Evolutionary conservation across 2,329 filamentous ascomycete species (phyloP), one percentile per base, ranked within the genome.

Genomic region (Botryotinia calthae): DNA sequence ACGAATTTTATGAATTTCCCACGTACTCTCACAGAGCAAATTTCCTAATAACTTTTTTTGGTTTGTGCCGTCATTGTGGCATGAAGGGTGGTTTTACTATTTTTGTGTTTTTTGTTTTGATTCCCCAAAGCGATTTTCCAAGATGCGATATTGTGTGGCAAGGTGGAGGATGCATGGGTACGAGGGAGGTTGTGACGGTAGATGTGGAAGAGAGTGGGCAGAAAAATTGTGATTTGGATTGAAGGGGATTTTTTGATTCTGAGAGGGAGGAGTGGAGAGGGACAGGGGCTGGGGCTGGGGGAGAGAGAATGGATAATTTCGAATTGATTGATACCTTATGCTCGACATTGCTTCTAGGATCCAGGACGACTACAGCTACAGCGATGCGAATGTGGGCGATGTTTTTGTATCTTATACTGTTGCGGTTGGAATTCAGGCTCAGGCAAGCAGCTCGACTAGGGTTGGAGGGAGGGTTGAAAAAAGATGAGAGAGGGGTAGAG

Each of bases 1-100:
- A 71, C 44, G 58, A 65, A 70, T 63, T 70, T 70, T 63, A 70
- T 63, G 68, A 70, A 40, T 70, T 70, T 56, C 10, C 34, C 28
- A 56, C 46, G 42, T n/a, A 20, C 46, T 67, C 64, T 40, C 9
- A 54, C 25, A 10, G 64, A 67, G 48, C 37, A 54, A 58, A n/a
- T 70, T 48, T 44, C 54, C 54, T 70, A 58, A 62, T 70, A 44
- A 44, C 46, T 46, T 31, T 56, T 8, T 56, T 56, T 56, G 51
- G n/a, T 56, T 70, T 48, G 28, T 70, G 28, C 67, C 40, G 9
- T 42, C 20, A 31, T 28, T 54, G 25, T 31, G 64, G 46, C 48
- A 51, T 31, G 44, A 67, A 48, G 25, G 34, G 64, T 67, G 25
- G 46, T 34, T 46, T 70, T 20, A 16, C 44, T 20, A 22, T 25